Percentiles rank a stretch among this genome's conserved stretches.
phyloP scores from a whole-genome alignment of 768 basidiomycete species.

The Pulveroboletus sp. region DNA sequence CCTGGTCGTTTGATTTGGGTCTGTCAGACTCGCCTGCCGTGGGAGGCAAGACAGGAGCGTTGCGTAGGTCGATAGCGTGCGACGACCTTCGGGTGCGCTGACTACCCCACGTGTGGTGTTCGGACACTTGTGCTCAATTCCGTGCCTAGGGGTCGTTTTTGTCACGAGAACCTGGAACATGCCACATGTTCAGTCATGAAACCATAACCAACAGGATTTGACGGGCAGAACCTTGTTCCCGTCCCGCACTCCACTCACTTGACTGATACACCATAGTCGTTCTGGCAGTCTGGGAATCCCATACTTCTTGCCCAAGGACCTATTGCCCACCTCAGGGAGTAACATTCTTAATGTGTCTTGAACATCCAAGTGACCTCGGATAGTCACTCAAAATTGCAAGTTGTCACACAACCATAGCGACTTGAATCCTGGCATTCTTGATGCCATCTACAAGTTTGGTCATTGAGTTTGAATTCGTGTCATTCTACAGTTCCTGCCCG shows the following conservation, averaged over 20 bases:
- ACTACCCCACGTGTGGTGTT: not conserved
- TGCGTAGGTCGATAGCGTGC: conserved; percentile 10
- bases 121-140: not conserved
- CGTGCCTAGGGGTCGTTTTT: conserved; percentile 2
- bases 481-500: not conserved
- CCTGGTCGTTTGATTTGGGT: not conserved
- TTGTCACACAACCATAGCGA: not conserved
- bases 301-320: not conserved
- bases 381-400: not conserved
- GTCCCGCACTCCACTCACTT: not conserved
- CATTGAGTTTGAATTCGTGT: not conserved
- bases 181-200: too few relatives aligned
- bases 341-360: not conserved
- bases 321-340: not conserved
- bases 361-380: not conserved
- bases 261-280: not conserved
- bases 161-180: not conserved
- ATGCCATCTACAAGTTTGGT: not conserved
- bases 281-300: not conserved
- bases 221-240: too few relatives aligned
- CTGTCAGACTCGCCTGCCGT: not conserved
- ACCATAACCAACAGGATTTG: not conserved
- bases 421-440: not conserved
- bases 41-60: not conserved
- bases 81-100: conserved; percentile 11